These are phyloP conservation scores for Euphorbia pulcherrima DNA, from an alignment of 345 rosid species.

Conservation along the genomic window DNA sequence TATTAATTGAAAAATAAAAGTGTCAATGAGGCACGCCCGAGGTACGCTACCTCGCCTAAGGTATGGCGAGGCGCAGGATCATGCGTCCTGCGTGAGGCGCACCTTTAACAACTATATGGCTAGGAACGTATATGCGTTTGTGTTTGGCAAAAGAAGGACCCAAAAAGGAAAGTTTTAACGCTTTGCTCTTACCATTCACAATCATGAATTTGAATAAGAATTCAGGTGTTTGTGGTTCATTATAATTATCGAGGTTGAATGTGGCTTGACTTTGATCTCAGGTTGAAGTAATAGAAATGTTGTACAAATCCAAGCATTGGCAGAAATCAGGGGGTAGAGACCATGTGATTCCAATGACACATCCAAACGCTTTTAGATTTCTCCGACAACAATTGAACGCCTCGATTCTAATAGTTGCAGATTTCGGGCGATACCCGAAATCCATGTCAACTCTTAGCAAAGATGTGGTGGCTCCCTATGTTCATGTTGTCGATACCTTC, in stretches of 20 bases:
- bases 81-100: too few relatives aligned
- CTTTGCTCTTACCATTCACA: background rate
- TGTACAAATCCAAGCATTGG: conserved; percentile 75
- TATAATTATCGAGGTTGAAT: conserved; percentile 7
- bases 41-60: too few relatives aligned
- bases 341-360: conserved; percentile 96
- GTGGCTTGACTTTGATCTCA: conserved; percentile 36
- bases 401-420: conserved; percentile 79
- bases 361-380: conserved; percentile 99
- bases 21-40: too few relatives aligned
- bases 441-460: conserved; percentile 67
- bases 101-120: too few relatives aligned
- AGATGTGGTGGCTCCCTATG: conserved; percentile 93
- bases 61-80: too few relatives aligned
- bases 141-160: background rate
- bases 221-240: background rate
- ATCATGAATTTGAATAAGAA: background rate
- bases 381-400: conserved; percentile 77
- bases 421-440: conserved; percentile 78
- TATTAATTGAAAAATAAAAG: too few relatives aligned
- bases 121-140: background rate
- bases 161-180: background rate
- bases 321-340: conserved; percentile 91
- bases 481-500: conserved; percentile 79
- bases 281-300: conserved; percentile 67